Evolutionary conservation across 2,329 filamentous ascomycete species (phyloP), one percentile per base, ranked within the genome.

Genomic region (Botrytis tulipae): DNA sequence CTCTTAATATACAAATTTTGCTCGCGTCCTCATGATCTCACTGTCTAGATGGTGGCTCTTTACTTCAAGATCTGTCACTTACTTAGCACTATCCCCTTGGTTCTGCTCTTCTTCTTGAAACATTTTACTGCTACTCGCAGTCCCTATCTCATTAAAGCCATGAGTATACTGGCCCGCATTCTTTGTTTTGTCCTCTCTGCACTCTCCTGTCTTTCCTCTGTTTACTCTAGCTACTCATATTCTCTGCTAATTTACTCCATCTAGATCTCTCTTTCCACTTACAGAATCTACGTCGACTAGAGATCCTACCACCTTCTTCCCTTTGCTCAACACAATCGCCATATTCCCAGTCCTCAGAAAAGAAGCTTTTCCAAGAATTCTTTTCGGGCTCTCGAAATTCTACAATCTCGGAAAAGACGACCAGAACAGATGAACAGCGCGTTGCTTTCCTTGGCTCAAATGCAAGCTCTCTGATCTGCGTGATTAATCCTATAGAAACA

Each of bases 61-160:
- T 3, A 25, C 10, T 6, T 51, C 4, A 51, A n/a, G n/a, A 51
- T 12, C 22, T n/a, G 14, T n/a, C 22, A 14, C 48, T 14, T 3
- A 14, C 22, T 51, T 51, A n/a, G 10, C 10, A n/a, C 22, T 14
- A n/a, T n/a, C 1, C 1, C 4, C 1, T n/a, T 51, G 22, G 14
- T 4, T 4, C 25, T 14, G 0, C 1, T n/a, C 0, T 4, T n/a
- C 22, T 14, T 0, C 10, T 51, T 14, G 4, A n/a, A 6, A 14
- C 10, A n/a, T 25, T 3, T 4, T 51, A n/a, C 48, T 14, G 1
- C 4, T 51, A 25, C 25, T 14, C 5, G 25, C 1, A 0, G 22
- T 51, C 4, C 4, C 22, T n/a, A 1, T 51, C 10, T 4, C 10
- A 0, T 6, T 51, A 0, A 14, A 51, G 14, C 22, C 3, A 4